Percentiles rank a stretch among this genome's conserved stretches.
Evolutionary conservation across 306 rosid genomes (phyloP).

Genomic region (Ceratonia siliqua): DNA sequence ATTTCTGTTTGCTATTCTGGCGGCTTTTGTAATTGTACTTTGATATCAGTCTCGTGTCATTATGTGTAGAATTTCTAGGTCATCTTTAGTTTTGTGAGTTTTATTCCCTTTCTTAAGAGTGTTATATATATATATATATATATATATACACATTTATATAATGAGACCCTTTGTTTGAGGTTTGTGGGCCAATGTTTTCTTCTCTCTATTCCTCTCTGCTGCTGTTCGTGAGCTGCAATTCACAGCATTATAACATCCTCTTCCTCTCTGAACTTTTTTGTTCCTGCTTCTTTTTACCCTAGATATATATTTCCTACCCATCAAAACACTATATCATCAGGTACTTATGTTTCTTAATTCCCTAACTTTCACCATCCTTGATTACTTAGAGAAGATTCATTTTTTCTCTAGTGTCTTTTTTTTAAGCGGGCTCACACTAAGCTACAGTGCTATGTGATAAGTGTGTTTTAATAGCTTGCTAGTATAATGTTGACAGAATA

Average conservation of each 20-base stretch:
- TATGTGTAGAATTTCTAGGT: too few species aligned
- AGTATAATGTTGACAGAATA: neutral
- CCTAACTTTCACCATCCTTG: neutral
- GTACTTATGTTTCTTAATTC: neutral
- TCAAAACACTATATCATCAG: neutral
- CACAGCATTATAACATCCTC: neutral
- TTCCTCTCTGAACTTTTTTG: neutral
- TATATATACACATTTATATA: too few species aligned
- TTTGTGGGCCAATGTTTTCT: neutral
- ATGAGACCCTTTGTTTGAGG: neutral
- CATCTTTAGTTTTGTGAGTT: too few species aligned
- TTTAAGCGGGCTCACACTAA: neutral
- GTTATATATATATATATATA: too few species aligned
- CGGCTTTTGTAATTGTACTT: too few species aligned
- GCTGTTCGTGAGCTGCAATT: neutral
- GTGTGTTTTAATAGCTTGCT: conserved; percentile 11
- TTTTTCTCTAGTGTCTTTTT: neutral
- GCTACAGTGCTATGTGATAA: neutral
- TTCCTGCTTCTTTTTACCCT: neutral
- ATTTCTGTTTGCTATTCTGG: too few species aligned
- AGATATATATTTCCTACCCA: neutral
- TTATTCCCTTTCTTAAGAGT: too few species aligned
- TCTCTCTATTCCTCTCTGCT: neutral
- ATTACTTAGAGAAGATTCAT: too few species aligned
- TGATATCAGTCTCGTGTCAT: too few species aligned